A percentile compares a stretch with the other conserved stretches of the same genome.
These are phyloP conservation scores for Pleomassaria siparia DNA, from an alignment of 2,329 filamentous ascomycete genomes.

Conservation along the genomic window DNA sequence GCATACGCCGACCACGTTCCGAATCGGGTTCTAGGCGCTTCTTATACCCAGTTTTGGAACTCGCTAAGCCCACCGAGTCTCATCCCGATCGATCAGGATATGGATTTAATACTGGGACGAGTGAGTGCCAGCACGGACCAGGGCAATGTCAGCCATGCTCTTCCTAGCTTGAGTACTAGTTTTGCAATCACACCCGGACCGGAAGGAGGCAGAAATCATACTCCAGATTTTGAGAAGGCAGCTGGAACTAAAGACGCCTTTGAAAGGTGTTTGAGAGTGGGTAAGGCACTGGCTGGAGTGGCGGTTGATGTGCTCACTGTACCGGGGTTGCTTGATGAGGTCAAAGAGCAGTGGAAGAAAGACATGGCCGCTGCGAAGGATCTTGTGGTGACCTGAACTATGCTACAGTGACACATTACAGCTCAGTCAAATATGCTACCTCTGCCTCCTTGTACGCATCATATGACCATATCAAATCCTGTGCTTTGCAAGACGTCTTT, in stretches of 20 bases:
- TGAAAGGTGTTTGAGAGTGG: slow-evolving; percentile 34
- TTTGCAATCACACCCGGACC: slow-evolving; percentile 50
- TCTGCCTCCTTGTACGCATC: too few relatives aligned
- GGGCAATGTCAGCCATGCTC: slow-evolving; percentile 59
- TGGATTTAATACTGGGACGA: too few relatives aligned
- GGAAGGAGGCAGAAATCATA: slow-evolving; percentile 41
- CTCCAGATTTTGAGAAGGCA: slow-evolving; percentile 44
- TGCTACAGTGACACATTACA: too few relatives aligned
- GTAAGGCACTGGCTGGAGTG: slow-evolving; percentile 40
- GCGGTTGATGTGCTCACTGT: slow-evolving; percentile 38
- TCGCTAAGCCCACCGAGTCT: slow-evolving; percentile 17
- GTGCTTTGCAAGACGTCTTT: too few relatives aligned
- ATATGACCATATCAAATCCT: too few relatives aligned
- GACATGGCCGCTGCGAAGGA: slow-evolving; percentile 5
- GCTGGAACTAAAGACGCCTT: slow-evolving; percentile 42
- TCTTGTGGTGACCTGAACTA: too few relatives aligned
- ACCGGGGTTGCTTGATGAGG: slow-evolving; percentile 3
- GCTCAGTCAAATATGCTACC: too few relatives aligned
- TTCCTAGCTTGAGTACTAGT: slow-evolving; percentile 57
- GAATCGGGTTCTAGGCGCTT: slow-evolving; percentile 50
- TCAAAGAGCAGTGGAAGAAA: slow-evolving; percentile 6
- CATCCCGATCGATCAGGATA: slow-evolving; percentile 15
- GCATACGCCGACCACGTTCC: slow-evolving; percentile 59
- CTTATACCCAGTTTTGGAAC: slow-evolving; percentile 34
- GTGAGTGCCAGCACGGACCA: slow-evolving; percentile 61